Base-by-base conservation (phyloP, 2,329 filamentous ascomycete species). In the Sporothrix inflata region DNA sequence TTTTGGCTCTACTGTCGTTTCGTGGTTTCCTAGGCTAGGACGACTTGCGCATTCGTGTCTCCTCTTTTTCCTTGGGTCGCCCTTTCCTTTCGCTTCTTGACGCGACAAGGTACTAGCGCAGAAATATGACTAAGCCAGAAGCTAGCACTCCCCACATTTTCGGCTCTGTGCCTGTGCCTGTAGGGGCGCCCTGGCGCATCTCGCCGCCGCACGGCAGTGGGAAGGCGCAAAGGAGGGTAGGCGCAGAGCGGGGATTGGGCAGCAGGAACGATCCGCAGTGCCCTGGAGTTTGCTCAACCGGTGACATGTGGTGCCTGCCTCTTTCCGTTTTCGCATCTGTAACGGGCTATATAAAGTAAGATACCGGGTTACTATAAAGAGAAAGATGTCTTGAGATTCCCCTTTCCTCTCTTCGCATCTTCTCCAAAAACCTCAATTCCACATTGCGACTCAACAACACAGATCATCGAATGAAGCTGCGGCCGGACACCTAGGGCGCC, bases 21-120 rank as follows among this genome's bases (percentile, higher is more conserved):
- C 63, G 63, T 66, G 60, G 60, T 45, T 65, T 45, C 60, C 55
- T 34, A 49, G 63, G 24, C 30, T 38, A 24, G 47, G 9, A 53
- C 42, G 63, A 49, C 24, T 47, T 66, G 65, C 65, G 65, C 45
- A 24, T 53, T 51, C 42, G 42, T n/a, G 45, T 55, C 66, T 69
- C 49, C 47, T 49, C 49, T 57, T 53, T 69, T 57, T 51, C 21
- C n/a, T 14, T 57, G 47, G 66, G 66, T 69, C 34, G 51, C 49
- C 49, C 51, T 68, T 57, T 21, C 49, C 51, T 40, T 7, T 53
- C 16, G 21, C 38, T 69, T 55, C 30, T 69, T n/a, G 45, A 67
- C 65, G 45, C 65, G 65, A 66, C 63, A 30, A 12, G 61, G 42
- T 49, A n/a, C 63, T 38, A 49, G 63, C 7, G 63, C 9, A 27